A percentile compares a stretch with the other conserved stretches of the same genome.
phyloP scores from a whole-genome alignment of 1,284 basidiomycete genomes.

The Cutaneotrichosporon sp. region DNA sequence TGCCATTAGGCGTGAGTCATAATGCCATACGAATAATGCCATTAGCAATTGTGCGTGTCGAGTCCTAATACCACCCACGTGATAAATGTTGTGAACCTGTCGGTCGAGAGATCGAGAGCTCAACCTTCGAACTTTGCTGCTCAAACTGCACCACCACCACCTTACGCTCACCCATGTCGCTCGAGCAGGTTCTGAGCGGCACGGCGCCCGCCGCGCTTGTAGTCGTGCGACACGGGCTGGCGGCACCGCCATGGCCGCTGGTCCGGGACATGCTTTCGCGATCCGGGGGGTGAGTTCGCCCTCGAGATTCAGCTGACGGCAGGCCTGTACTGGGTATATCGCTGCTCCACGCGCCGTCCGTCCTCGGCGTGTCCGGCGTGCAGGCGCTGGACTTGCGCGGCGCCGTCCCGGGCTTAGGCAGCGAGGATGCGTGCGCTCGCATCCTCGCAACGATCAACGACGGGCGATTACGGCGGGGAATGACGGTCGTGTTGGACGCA shows the following conservation, averaged over 20 bases:
- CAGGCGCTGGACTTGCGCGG: conserved; percentile 10
- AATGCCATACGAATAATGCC: too few relatives aligned
- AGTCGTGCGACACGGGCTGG: conserved; percentile 22
- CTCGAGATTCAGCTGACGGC: conserved; percentile 1
- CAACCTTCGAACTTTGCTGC: background rate
- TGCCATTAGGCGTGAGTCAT: too few relatives aligned
- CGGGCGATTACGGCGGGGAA: too few relatives aligned
- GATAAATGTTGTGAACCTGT: too few relatives aligned
- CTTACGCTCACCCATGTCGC: conserved; percentile 10
- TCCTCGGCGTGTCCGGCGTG: background rate
- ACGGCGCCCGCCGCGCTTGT: conserved; percentile 37
- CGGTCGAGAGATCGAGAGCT: background rate
- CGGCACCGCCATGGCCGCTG: conserved; percentile 5
- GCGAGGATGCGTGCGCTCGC: too few relatives aligned
- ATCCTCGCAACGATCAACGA: too few relatives aligned
- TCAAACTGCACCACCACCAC: background rate
- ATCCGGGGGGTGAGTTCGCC: conserved; percentile 3
- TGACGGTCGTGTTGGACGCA: conserved; percentile 42
- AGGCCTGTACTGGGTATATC: background rate
- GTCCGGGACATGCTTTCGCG: conserved; percentile 6
- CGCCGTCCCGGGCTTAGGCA: too few relatives aligned
- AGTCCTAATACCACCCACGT: too few relatives aligned
- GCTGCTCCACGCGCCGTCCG: background rate
- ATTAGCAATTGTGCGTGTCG: too few relatives aligned
- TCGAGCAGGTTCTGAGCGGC: conserved; percentile 31